These are phyloP conservation scores for Immersiporthe knoxdaviesiana DNA, from an alignment of 2,329 filamentous ascomycete genomes.

Conservation along the genomic window DNA sequence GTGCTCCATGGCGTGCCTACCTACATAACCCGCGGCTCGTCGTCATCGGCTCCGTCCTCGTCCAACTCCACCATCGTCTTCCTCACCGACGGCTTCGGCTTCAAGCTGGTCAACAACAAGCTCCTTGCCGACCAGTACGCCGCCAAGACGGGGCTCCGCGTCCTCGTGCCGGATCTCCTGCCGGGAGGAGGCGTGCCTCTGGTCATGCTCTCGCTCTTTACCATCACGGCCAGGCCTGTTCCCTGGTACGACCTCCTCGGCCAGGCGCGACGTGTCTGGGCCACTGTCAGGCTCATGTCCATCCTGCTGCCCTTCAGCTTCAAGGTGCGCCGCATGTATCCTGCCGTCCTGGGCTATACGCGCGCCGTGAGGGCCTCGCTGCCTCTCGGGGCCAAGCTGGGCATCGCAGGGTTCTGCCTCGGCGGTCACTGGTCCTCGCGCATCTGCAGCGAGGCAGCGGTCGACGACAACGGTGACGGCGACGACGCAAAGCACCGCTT, in stretches of 20 bases:
- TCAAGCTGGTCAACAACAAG: constrained; percentile 32
- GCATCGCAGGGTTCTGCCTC: constrained; percentile 47
- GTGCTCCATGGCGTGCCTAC: constrained; percentile 24
- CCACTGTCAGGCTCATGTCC: constrained; percentile 1
- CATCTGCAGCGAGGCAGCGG: constrained; percentile 34
- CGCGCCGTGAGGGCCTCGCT: constrained; percentile 36
- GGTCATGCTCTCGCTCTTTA: constrained; percentile 27
- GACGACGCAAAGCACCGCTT: constrained; percentile 29
- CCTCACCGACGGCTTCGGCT: constrained; percentile 31
- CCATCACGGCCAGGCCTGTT: constrained; percentile 26
- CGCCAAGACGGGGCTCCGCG: constrained; percentile 32
- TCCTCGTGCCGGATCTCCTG: constrained; percentile 36
- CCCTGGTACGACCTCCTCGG: constrained; percentile 22
- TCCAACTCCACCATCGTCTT: constrained; percentile 31
- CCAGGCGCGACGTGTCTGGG: constrained; percentile 15
- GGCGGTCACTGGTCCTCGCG: constrained; percentile 42
- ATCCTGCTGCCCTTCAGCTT: constrained; percentile 21
- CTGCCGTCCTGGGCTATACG: constrained; percentile 39
- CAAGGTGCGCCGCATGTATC: constrained; percentile 31
- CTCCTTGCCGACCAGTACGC: constrained; percentile 32
- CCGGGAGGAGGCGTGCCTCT: constrained; percentile 31
- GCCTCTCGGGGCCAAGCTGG: constrained; percentile 38
- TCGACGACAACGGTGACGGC: constrained; percentile 31
- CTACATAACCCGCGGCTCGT: constrained; percentile 25
- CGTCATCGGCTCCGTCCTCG: not conserved